Percentiles rank a stretch among this genome's conserved stretches.
phyloP scores from a whole-genome alignment of 1,284 basidiomycete species.

The Leccinum pallidistipes region DNA sequence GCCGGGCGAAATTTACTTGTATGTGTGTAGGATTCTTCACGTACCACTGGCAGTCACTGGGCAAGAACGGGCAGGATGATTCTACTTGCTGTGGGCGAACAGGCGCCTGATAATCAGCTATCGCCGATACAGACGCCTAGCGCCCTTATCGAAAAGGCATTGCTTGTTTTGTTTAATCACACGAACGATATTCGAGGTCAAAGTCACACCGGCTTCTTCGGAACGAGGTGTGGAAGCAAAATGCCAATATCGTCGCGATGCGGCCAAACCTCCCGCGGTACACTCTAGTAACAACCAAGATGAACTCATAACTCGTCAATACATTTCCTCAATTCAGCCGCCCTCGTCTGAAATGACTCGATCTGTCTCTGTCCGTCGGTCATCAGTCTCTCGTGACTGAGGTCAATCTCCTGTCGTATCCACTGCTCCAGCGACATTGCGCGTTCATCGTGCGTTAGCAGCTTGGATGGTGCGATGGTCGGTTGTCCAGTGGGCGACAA shows the following conservation, averaged over 20 bases:
- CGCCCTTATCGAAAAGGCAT: too few relatives aligned
- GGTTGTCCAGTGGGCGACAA: conserved; percentile 16
- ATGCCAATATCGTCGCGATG: neutral
- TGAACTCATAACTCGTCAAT: conserved; percentile 41
- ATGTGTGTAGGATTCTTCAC: too few relatives aligned
- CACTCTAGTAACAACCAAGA: neutral
- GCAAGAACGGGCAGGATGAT: too few relatives aligned
- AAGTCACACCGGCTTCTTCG: too few relatives aligned
- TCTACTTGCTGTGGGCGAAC: too few relatives aligned
- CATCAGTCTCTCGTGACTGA: conserved; percentile 61
- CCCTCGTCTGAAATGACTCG: conserved; percentile 54
- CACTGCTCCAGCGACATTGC: conserved; percentile 76
- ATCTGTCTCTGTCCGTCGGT: conserved; percentile 63
- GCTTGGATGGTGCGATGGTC: conserved; percentile 18
- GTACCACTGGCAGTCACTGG: too few relatives aligned
- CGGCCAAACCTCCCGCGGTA: neutral
- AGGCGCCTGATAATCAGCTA: too few relatives aligned
- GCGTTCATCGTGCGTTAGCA: conserved; percentile 62
- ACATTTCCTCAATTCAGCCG: conserved; percentile 53
- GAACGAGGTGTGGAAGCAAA: too few relatives aligned
- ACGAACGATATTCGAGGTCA: too few relatives aligned
- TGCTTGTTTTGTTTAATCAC: too few relatives aligned
- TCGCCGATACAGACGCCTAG: too few relatives aligned
- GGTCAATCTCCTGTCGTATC: conserved; percentile 67
- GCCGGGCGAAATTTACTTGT: too few relatives aligned